Percentiles rank a stretch among this genome's conserved stretches.
These are phyloP conservation scores for Pseudogymnoascus sp. DNA, from an alignment of 2,329 filamentous ascomycete genomes.

Conservation along the genomic window DNA sequence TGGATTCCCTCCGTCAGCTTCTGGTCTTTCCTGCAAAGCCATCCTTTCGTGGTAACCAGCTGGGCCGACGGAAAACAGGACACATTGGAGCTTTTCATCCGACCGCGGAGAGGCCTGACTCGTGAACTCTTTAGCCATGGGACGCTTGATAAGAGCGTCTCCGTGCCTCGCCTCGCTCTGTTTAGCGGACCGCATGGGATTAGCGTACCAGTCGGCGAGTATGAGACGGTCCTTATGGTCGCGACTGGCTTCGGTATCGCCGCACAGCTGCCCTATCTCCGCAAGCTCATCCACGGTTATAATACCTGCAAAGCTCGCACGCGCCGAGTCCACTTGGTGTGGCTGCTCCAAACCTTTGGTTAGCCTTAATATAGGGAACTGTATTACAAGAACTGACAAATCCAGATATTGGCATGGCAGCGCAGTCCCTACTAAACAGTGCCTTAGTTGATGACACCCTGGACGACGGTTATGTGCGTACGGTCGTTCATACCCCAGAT, in stretches of 20 bases:
- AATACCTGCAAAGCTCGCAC: neutral
- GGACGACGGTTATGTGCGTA: neutral
- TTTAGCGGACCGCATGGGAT: neutral
- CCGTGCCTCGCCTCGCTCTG: neutral
- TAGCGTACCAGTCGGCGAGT: neutral
- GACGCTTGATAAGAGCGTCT: neutral
- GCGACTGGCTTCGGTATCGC: neutral
- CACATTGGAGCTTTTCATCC: neutral
- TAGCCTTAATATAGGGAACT: too few relatives aligned
- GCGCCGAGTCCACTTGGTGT: too few relatives aligned
- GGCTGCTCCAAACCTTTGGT: too few relatives aligned
- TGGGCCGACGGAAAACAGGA: neutral
- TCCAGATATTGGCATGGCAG: neutral
- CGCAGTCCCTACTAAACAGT: neutral
- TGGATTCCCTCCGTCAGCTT: constrained; percentile 16
- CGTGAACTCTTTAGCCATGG: neutral
- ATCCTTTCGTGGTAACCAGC: neutral
- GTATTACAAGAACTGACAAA: neutral
- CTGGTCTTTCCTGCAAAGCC: constrained; percentile 9
- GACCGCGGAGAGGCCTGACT: constrained; percentile 2
- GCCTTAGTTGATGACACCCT: neutral
- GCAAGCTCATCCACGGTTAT: neutral
- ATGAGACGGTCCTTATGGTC: neutral
- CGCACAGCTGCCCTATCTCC: neutral
- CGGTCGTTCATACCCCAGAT: neutral